Conservation (phyloP, 1,284 basidiomycete species). For the Rhodotorula sp. region DNA sequence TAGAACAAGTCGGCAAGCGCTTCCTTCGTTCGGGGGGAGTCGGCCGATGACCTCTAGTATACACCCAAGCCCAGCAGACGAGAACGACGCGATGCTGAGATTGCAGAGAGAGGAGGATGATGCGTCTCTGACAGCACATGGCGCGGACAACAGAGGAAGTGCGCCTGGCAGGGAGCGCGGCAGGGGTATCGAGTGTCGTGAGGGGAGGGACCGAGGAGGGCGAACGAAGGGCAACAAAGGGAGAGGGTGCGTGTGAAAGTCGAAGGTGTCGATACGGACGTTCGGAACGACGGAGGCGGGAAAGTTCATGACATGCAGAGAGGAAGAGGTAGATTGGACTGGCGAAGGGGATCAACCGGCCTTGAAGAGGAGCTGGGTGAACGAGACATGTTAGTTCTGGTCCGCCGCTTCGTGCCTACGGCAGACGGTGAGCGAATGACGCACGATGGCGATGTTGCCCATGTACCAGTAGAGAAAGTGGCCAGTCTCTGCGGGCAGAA, state of each 20-base stretch:
- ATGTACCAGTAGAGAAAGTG: conserved; percentile 87
- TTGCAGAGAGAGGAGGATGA: too few species aligned
- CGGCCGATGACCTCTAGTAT: too few species aligned
- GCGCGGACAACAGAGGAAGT: too few species aligned
- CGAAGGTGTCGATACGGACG: not conserved
- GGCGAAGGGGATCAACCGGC: conserved; percentile 22
- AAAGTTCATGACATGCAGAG: not conserved
- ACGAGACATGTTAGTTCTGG: not conserved
- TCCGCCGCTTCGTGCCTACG: too few species aligned
- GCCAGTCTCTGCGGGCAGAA: conserved; percentile 81
- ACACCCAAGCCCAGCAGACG: too few species aligned
- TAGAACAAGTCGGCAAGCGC: too few species aligned
- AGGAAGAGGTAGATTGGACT: too few species aligned
- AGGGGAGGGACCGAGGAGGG: not conserved
- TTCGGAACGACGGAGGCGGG: not conserved
- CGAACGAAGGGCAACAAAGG: conserved; percentile 3
- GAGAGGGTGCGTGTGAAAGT: not conserved
- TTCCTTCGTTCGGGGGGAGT: too few species aligned
- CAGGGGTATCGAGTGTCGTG: too few species aligned
- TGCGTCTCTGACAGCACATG: too few species aligned
- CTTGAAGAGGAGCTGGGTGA: conserved; percentile 41
- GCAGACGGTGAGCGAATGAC: not conserved
- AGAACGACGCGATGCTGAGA: too few species aligned
- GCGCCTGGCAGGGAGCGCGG: too few species aligned
- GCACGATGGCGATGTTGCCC: conserved; percentile 39